Percentiles rank a stretch among this genome's conserved stretches.
These are phyloP conservation scores for Noccaea bulbosa DNA, from an alignment of 345 rosid species.

Conservation along the genomic window DNA sequence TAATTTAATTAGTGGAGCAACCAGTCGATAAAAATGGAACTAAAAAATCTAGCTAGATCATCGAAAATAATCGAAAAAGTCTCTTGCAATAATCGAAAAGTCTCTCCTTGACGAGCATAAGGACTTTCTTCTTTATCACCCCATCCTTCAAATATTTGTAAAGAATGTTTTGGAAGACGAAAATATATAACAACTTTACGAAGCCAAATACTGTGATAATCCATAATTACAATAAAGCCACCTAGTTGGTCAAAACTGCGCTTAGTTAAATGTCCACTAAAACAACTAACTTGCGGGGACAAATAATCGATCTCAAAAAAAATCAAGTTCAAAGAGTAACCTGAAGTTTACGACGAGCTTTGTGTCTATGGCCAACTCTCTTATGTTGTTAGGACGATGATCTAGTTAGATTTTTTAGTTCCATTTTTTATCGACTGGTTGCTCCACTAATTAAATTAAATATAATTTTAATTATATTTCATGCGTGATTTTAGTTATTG, in stretches of 20 bases:
- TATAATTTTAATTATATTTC: background rate
- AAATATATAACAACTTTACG: background rate
- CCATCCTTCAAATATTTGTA: no score
- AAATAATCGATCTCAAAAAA: no score
- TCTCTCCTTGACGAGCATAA: no score
- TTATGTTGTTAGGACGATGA: background rate
- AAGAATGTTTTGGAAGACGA: no score
- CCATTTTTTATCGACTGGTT: background rate
- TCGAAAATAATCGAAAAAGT: no score
- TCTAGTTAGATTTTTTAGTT: background rate
- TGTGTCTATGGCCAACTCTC: background rate
- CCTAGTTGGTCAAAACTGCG: background rate
- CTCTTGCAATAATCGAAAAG: no score
- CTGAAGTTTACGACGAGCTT: no score
- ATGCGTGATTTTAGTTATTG: no score
- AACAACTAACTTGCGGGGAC: no score
- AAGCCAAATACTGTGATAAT: background rate
- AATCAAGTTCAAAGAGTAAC: no score
- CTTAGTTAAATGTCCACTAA: background rate
- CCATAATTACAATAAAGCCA: background rate
- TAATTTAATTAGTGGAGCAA: background rate
- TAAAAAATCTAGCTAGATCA: background rate
- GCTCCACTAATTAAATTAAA: background rate
- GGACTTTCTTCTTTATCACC: no score
- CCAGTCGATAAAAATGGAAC: background rate